Percentiles rank a stretch among this genome's conserved stretches.
Evolutionary conservation across 257 asterid genomes (phyloP).

Genomic region (Osmanthus fragrans): DNA sequence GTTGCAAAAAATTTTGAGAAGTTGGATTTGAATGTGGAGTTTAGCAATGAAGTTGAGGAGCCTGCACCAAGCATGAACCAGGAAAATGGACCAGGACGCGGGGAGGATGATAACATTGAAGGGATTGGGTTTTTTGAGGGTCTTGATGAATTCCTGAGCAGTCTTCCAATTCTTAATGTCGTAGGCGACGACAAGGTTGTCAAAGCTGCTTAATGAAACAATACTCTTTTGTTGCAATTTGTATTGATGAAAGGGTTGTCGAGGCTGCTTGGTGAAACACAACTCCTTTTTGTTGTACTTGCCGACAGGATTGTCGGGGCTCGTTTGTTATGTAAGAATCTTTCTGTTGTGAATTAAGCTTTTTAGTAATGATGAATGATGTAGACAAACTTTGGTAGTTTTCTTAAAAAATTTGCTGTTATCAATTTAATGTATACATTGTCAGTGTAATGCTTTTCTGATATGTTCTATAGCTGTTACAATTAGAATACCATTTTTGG

Average conservation of each 20-base stretch:
- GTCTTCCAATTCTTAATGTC: conserved; percentile 60
- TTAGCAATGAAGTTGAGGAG: conserved; percentile 63
- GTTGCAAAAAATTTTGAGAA: conserved; percentile 50
- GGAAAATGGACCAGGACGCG: conserved; percentile 46
- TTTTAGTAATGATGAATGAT: conserved; percentile 36
- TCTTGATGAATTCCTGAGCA: conserved; percentile 72
- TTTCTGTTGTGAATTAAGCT: conserved; percentile 31
- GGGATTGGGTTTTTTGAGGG: conserved; percentile 79
- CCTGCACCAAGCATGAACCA: conserved; percentile 40
- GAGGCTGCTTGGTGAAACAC: conserved; percentile 49
- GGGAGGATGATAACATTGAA: conserved; percentile 64
- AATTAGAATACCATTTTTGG: not conserved
- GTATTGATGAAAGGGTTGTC: conserved; percentile 36
- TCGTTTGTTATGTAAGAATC: conserved; percentile 38
- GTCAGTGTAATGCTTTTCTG: not conserved
- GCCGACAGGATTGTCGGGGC: conserved; percentile 46
- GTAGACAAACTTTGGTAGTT: conserved; percentile 27
- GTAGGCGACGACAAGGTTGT: conserved; percentile 59
- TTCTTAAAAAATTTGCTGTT: conserved; percentile 19
- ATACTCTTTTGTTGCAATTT: conserved; percentile 27
- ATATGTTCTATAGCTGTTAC: not conserved
- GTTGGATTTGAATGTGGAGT: conserved; percentile 68
- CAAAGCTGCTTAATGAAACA: conserved; percentile 49
- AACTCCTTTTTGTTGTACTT: conserved; percentile 26
- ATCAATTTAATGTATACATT: not conserved